These are phyloP conservation scores for Fonsecaea monophora DNA, from an alignment of 2,329 filamentous ascomycete species.

Conservation along the genomic window DNA sequence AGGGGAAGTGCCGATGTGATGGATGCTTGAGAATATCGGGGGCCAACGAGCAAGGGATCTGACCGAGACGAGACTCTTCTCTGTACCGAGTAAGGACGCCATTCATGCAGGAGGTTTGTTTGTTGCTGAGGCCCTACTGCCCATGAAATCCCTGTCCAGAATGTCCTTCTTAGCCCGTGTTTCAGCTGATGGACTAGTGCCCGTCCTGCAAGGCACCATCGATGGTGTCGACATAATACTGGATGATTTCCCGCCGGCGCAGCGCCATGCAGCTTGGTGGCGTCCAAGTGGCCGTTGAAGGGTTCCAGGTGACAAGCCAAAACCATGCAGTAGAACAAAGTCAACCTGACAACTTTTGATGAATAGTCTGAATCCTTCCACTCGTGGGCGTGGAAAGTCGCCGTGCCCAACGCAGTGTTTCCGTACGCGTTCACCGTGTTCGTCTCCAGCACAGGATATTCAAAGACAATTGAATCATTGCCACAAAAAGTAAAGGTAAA, in stretches of 20 bases:
- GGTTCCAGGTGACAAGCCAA: not conserved
- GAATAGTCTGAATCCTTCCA: not conserved
- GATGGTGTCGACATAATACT: slow-evolving; percentile 5
- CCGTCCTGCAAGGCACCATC: slow-evolving; percentile 6
- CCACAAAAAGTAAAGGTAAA: not conserved
- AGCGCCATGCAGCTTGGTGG: slow-evolving; percentile 12
- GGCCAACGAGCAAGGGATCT: slow-evolving; percentile 1
- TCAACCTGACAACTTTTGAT: not conserved
- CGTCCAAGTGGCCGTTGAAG: slow-evolving; percentile 1
- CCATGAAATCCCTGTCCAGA: not conserved
- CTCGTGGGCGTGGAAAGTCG: not conserved
- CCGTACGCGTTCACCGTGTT: not conserved
- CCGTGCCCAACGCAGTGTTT: not conserved
- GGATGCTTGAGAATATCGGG: not conserved
- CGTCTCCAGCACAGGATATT: not conserved
- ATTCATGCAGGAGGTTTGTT: slow-evolving; percentile 5
- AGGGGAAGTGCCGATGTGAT: slow-evolving; percentile 1
- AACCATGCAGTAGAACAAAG: not conserved
- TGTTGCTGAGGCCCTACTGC: not conserved
- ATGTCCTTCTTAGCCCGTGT: slow-evolving; percentile 1
- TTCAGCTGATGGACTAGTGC: slow-evolving; percentile 6
- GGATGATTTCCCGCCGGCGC: slow-evolving; percentile 16
- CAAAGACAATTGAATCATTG: not conserved
- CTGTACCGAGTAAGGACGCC: not conserved
- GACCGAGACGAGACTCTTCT: not conserved